Evolutionary conservation across 108 stramenopile species (phyloP).

Genomic region (Pseudonitzschia delicatissima): DNA sequence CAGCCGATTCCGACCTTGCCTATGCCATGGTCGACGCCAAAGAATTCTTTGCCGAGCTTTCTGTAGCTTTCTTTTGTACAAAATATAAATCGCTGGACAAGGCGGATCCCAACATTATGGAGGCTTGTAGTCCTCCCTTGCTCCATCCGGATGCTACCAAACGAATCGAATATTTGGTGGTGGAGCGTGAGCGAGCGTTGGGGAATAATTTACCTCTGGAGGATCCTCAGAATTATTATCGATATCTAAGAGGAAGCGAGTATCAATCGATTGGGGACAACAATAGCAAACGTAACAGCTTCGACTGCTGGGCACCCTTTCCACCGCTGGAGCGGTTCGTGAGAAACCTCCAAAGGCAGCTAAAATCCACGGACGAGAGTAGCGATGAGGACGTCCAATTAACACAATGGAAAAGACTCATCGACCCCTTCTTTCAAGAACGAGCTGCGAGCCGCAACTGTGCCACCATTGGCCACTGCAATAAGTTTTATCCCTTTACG

Average conservation of each 20-base stretch:
- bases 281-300: background rate
- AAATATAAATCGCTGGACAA: slow-evolving; percentile 57
- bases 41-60: slow-evolving; percentile 85
- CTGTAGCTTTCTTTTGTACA: slow-evolving; percentile 67
- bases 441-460: slow-evolving; percentile 19
- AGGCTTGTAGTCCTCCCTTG: slow-evolving; percentile 65
- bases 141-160: slow-evolving; percentile 50
- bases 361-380: no score
- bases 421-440: slow-evolving; percentile 29
- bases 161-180: slow-evolving; percentile 22
- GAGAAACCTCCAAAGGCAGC: no score
- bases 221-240: no score
- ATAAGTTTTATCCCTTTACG: slow-evolving; percentile 87
- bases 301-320: slow-evolving; percentile 1
- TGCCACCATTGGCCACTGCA: slow-evolving; percentile 51
- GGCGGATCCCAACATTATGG: slow-evolving; percentile 38
- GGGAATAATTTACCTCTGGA: no score
- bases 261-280: background rate
- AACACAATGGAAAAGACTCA: slow-evolving; percentile 5
- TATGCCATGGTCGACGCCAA: slow-evolving; percentile 79
- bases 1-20: slow-evolving; percentile 20
- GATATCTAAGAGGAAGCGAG: background rate
- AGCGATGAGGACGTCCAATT: background rate
- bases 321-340: background rate
- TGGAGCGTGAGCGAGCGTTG: background rate